Evolutionary conservation across 371 early-diverging fungal genomes (phyloP).

Genomic region (Encephalitozoon intestinalis): DNA sequence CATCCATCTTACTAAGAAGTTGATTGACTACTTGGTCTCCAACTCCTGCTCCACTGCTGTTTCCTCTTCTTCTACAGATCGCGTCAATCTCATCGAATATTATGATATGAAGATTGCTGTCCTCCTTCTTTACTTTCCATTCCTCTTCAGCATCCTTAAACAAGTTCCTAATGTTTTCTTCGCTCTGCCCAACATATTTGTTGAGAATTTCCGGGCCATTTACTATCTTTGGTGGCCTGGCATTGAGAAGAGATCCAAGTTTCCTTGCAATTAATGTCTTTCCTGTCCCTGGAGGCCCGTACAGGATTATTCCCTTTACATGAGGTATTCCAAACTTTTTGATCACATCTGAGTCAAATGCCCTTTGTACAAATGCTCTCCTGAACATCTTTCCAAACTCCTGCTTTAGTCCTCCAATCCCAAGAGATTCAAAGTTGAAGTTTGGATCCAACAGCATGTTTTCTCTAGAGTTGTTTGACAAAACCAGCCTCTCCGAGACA

Average conservation of each 20-base stretch:
- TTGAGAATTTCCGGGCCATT: conserved; percentile 95
- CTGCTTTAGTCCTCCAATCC: conserved; percentile 93
- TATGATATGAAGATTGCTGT: conserved; percentile 85
- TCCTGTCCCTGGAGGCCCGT: conserved; percentile 92
- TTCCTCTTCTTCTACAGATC: conserved; percentile 94
- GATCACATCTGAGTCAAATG: conserved; percentile 85
- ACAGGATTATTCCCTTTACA: conserved; percentile 75
- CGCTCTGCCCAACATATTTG: conserved; percentile 96
- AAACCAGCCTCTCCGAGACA: conserved; percentile 16
- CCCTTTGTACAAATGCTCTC: conserved; percentile 95
- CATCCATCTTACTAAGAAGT: conserved; percentile 75
- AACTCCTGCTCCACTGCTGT: conserved; percentile 81
- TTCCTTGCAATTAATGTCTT: conserved; percentile 97
- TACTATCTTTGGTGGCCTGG: conserved; percentile 86
- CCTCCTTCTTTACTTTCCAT: conserved; percentile 84
- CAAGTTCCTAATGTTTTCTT: conserved; percentile 92
- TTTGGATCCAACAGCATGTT: conserved; percentile 66
- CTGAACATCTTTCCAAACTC: conserved; percentile 94
- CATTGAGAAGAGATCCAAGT: conserved; percentile 93
- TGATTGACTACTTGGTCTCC: conserved; percentile 98
- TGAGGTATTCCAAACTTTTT: conserved; percentile 91
- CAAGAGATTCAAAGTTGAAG: conserved; percentile 94
- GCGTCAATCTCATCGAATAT: conserved; percentile 99
- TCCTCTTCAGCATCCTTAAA: conserved; percentile 87
- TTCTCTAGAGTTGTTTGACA: conserved; percentile 34